These are phyloP conservation scores for Cutaneotrichosporon cavernicola DNA, from an alignment of 1,284 basidiomycete species.

Conservation along the genomic window DNA sequence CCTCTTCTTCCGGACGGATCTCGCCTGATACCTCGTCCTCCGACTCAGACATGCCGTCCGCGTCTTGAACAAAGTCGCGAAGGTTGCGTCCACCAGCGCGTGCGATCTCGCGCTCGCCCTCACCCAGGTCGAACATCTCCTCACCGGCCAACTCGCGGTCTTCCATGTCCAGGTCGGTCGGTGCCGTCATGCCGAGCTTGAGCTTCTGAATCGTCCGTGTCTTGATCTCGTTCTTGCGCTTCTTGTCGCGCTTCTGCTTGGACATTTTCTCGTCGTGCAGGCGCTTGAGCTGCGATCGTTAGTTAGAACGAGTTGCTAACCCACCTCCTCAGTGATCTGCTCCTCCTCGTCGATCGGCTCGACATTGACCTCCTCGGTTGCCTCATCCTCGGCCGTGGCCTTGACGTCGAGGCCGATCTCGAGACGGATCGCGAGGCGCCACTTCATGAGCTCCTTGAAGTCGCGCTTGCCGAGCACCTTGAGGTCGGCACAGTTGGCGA, in stretches of 20 bases:
- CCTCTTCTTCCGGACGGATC: conserved; percentile 44
- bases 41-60: conserved; percentile 53
- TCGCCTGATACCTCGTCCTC: conserved; percentile 42
- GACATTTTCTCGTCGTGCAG: conserved; percentile 74
- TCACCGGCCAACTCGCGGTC: conserved; percentile 66
- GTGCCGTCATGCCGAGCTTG: conserved; percentile 96
- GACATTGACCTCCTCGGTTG: conserved; percentile 73
- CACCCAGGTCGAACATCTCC: conserved; percentile 80
- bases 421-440: conserved; percentile 79
- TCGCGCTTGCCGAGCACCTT: conserved; percentile 98
- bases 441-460: conserved; percentile 90
- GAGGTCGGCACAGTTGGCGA: conserved; percentile 81
- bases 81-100: conserved; percentile 56
- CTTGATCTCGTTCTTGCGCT: conserved; percentile 85
- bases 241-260: conserved; percentile 75
- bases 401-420: conserved; percentile 83
- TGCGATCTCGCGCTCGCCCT: conserved; percentile 59
- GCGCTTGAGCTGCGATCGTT: conserved; percentile 66
- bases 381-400: conserved; percentile 66
- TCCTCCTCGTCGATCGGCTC: conserved; percentile 82
- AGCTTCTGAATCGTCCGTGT: conserved; percentile 86
- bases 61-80: conserved; percentile 57
- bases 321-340: conserved; percentile 80
- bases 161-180: conserved; percentile 80
- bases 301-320: conserved; percentile 24